Evolutionary conservation across 352 stramenopile genomes (phyloP).

Genomic region (Phytopythium montanum): DNA sequence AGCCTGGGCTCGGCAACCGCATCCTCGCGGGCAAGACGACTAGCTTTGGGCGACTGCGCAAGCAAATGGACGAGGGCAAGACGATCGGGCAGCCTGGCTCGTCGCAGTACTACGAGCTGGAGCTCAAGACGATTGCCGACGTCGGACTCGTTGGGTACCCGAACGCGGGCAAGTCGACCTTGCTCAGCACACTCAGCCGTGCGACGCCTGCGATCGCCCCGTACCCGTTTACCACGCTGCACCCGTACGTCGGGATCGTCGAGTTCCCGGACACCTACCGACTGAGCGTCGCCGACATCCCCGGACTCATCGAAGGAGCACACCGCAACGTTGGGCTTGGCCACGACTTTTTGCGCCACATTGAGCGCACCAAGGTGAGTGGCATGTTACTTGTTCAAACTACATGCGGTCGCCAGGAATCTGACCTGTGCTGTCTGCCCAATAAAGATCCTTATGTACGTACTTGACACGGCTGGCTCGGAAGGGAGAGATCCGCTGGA

Average conservation of each 20-base stretch:
- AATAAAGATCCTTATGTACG: conserved; percentile 77
- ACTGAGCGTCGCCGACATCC: conserved; percentile 89
- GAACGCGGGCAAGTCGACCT: conserved; percentile 97
- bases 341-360: conserved; percentile 97
- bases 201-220: conserved; percentile 94
- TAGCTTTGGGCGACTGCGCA: conserved; percentile 74
- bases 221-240: conserved; percentile 98
- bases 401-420: neutral
- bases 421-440: conserved; percentile 1
- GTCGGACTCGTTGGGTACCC: conserved; percentile 98
- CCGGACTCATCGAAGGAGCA: conserved; percentile 89
- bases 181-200: conserved; percentile 92
- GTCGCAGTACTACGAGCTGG: conserved; percentile 94
- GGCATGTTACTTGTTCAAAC: neutral
- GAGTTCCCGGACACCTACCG: conserved; percentile 94
- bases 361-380: conserved; percentile 97
- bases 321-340: conserved; percentile 97
- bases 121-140: conserved; percentile 98
- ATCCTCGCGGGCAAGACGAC: conserved; percentile 84
- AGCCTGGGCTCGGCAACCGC: conserved; percentile 81
- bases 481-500: conserved; percentile 74
- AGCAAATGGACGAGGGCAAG: conserved; percentile 84
- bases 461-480: conserved; percentile 76
- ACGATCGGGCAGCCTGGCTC: conserved; percentile 87
- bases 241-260: conserved; percentile 94